These are phyloP conservation scores for Nicotiana tabacum DNA, from an alignment of 257 asterid species.

Conservation along the genomic window DNA sequence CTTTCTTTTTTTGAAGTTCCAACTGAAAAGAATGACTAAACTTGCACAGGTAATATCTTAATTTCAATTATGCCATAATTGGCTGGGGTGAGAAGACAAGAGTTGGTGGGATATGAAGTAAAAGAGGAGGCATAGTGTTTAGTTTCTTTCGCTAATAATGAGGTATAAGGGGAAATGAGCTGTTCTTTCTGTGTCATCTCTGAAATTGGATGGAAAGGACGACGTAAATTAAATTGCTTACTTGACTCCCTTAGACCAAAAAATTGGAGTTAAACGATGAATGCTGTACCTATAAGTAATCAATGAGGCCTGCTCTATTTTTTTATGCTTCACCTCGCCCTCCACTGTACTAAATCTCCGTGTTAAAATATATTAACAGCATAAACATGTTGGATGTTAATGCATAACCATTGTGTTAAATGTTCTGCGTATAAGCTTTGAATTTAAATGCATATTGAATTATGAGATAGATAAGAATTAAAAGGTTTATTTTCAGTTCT, in stretches of 20 bases:
- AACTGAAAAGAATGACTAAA: conserved; percentile 1
- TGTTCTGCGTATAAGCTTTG: background rate
- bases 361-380: background rate
- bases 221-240: background rate
- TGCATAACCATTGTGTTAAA: background rate
- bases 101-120: background rate
- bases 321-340: background rate
- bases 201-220: background rate
- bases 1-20: background rate
- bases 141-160: background rate
- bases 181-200: background rate
- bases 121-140: background rate
- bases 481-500: background rate
- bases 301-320: background rate
- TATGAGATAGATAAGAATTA: background rate
- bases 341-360: background rate
- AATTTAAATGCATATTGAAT: background rate
- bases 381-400: background rate
- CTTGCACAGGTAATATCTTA: background rate
- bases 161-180: background rate
- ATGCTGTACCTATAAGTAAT: background rate
- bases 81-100: background rate
- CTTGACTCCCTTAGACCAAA: background rate
- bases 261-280: background rate
- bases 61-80: background rate